Evolutionary conservation across 768 basidiomycete genomes (phyloP), one percentile per base, ranked within the genome.

Genomic region (Tylopilus felleus): DNA sequence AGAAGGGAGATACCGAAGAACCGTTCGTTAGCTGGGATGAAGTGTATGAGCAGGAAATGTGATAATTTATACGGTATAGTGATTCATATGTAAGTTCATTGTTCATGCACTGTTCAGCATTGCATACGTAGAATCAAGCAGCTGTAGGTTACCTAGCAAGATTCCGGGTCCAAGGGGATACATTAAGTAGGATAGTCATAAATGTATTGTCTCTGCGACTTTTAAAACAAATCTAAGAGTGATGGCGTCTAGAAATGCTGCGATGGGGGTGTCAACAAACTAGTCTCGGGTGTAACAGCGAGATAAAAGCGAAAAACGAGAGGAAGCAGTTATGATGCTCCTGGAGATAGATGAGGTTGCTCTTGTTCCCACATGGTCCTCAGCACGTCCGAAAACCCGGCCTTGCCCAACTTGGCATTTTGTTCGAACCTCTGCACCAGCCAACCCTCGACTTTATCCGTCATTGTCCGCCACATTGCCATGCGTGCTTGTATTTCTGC

Each of bases 361-460:
- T 86, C 80, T 65, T 85, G 77, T 62, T 92, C 88, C 84, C 86
- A 85, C 67, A 95, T 69, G 57, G 80, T 80, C 62, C 86, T 77
- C 59, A 97, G 71, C 28, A 98, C 93, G 65, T 93, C 90, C 41
- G 92, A 90, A 71, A 98, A 95, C 22, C 88, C 95, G 49, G 86
- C 73, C 70, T 93, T 91, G 49, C 95, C 95, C 31, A 88, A 74
- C 46, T 88, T 88, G 3, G 95, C 95, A 65, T 98, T 98, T 68
- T 92, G 86, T 70, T 90, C 87, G 61, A 98, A 97, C 53, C 93
- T 80, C 71, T 94, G 85, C 23, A 86, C 84, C 49, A 93, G 82
- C 83, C 89, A 93, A 62, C 75, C 77, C 75, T 98, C 95, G 38
- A 98, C 75, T 59, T 83, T 81, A 69, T 92, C 87, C 8, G 92